Evolutionary conservation across 1,139 yeast genomes (phyloP), one percentile per base, ranked within the genome.

Genomic region (Taiozyma sp.): DNA sequence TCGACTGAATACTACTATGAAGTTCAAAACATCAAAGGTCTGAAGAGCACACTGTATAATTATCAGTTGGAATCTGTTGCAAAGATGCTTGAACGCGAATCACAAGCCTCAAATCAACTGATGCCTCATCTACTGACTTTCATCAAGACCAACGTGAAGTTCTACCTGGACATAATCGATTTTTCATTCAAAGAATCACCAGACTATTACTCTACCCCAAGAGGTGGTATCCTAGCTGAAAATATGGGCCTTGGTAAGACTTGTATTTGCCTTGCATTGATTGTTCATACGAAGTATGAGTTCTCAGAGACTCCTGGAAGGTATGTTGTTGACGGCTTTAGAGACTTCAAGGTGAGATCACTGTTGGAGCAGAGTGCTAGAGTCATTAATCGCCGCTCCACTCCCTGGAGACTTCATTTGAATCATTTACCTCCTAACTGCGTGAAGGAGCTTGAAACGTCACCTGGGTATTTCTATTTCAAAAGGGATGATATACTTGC

Each of bases 201-300:
- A 0, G 75, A 71, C 26, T 54, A 65, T 3, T 79, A 73, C 58
- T 56, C 60, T 22, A 67, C 79, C 4, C 83, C 87, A 0, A 65
- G 76, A 55, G 90, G 90, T 16, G 91, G 90, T 0, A 81, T 85
- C 2, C 66, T 85, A 13, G 88, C 88, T 0, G 91, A 85, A 56
- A 83, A 83, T 74, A 85, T 85, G 90, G 91, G 90, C 0, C 66
- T 83, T 19, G 91, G 91, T 0, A 85, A 85, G 61, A 84, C 90
- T 0, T 70, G 81, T 43, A 84, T 85, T 5, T 83, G 88, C 57
- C 64, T 85, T 21, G 81, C 86, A 8, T 68, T 85, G 45, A 73
- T 84, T 0, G 77, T 85, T 56, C 61, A 76, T 9, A 78, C 89
- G 0, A 79, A 76, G 55, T 69, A 65, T 59, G 85, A 83, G 49